phyloP scores from a whole-genome alignment of 768 basidiomycete genomes.

The Tricholoma sp. region DNA sequence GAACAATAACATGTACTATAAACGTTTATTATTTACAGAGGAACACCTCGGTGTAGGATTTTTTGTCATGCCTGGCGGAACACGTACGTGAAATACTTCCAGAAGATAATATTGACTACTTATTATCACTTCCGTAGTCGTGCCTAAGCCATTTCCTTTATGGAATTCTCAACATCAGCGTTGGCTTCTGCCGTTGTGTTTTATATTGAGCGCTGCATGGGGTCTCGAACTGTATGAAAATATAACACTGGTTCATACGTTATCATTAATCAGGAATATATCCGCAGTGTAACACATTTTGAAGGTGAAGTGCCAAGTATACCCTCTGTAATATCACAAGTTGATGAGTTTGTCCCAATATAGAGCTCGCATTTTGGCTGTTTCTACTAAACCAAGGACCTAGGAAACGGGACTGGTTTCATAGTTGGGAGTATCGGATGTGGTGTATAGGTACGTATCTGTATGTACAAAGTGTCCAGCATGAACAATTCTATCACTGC shows the following conservation, averaged over 20 bases:
- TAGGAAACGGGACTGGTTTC: slow-evolving; percentile 67
- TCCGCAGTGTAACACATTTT: slow-evolving; percentile 65
- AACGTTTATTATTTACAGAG: neutral
- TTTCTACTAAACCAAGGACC: slow-evolving; percentile 79
- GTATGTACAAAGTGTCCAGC: neutral
- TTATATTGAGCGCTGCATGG: slow-evolving; percentile 72
- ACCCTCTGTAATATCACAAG: neutral
- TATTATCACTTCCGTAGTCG: slow-evolving; percentile 30
- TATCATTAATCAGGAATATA: slow-evolving; percentile 1
- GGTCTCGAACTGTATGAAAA: slow-evolving; percentile 64
- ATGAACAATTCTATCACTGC: slow-evolving; percentile 9
- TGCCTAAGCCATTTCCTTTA: slow-evolving; percentile 48
- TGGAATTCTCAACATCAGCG: slow-evolving; percentile 42
- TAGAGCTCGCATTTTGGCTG: slow-evolving; percentile 79
- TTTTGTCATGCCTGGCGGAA: slow-evolving; percentile 26
- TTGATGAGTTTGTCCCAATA: neutral
- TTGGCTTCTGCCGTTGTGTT: slow-evolving; percentile 66
- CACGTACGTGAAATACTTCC: slow-evolving; percentile 21
- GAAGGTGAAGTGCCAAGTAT: slow-evolving; percentile 49
- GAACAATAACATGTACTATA: slow-evolving; percentile 9
- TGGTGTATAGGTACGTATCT: slow-evolving; percentile 60
- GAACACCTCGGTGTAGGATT: slow-evolving; percentile 30
- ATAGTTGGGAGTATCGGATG: slow-evolving; percentile 68
- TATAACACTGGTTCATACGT: slow-evolving; percentile 1
- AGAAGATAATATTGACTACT: neutral